These are phyloP conservation scores for Exserohilum rostratum DNA, from an alignment of 2,329 filamentous ascomycete genomes.

Conservation along the genomic window DNA sequence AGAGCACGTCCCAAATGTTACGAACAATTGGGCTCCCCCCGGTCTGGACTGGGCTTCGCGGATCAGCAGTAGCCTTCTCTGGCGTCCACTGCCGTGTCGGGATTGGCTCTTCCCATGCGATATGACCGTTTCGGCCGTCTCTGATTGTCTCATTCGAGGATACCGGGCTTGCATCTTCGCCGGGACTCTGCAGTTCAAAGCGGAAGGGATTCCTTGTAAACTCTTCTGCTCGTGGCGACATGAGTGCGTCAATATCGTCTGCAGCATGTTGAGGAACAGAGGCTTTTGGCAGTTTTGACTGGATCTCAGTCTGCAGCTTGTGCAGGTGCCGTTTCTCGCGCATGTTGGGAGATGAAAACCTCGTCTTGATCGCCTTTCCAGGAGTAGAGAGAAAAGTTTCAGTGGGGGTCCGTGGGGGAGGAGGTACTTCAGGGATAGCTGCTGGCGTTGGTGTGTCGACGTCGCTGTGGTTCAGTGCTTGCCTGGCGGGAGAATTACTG, in stretches of 20 bases:
- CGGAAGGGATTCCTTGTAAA: constrained; percentile 66
- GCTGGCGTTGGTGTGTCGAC: constrained; percentile 12
- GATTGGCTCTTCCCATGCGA: constrained; percentile 33
- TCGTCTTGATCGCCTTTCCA: constrained; percentile 38
- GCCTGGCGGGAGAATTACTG: constrained; percentile 25
- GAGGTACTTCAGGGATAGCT: constrained; percentile 20
- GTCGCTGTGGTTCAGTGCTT: constrained; percentile 16
- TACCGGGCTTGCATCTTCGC: constrained; percentile 37
- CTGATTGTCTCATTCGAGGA: constrained; percentile 43
- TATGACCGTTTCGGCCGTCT: constrained; percentile 34
- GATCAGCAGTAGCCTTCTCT: constrained; percentile 68
- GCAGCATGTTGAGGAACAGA: constrained; percentile 34
- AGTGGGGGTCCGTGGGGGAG: constrained; percentile 22
- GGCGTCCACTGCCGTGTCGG: constrained; percentile 50
- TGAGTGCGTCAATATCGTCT: constrained; percentile 59
- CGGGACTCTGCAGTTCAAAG: constrained; percentile 35
- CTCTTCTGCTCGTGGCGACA: constrained; percentile 74
- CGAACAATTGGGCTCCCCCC: constrained; percentile 77
- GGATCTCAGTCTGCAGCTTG: constrained; percentile 49
- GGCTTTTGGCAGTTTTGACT: constrained; percentile 42
- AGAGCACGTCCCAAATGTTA: constrained; percentile 79
- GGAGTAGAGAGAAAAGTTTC: constrained; percentile 39
- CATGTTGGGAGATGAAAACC: constrained; percentile 50
- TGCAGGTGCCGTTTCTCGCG: constrained; percentile 47
- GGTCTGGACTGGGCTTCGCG: constrained; percentile 74